Evolutionary conservation across 2,329 filamentous ascomycete species (phyloP).

Genomic region (Parastagonospora nodorum): DNA sequence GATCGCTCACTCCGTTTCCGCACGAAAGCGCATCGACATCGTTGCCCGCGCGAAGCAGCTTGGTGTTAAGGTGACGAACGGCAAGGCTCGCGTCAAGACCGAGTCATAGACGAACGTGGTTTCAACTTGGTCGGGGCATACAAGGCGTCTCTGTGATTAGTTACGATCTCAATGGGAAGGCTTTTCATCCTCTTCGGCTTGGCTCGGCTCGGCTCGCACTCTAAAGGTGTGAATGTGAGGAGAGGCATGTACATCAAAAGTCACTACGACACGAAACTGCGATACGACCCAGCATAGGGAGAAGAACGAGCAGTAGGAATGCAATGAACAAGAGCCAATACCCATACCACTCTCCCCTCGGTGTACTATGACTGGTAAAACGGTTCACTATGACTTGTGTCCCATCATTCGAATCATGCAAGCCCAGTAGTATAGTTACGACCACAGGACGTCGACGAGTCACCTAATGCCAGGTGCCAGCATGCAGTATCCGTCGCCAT

Average conservation of each 20-base stretch:
- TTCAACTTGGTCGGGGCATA: constrained; percentile 42
- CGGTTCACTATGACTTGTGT: too few species aligned
- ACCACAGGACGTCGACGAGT: too few species aligned
- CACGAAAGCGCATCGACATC: constrained; percentile 98
- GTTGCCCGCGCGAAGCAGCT: constrained; percentile 96
- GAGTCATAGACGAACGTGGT: constrained; percentile 65
- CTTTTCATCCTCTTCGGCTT: constrained; percentile 31
- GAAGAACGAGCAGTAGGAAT: constrained; percentile 28
- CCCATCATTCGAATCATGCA: too few species aligned
- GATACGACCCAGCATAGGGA: constrained; percentile 23
- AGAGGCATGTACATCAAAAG: constrained; percentile 37
- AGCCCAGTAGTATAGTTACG: too few species aligned
- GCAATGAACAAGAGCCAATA: constrained; percentile 35
- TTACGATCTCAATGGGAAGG: constrained; percentile 44
- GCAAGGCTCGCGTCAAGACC: constrained; percentile 98
- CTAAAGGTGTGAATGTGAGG: constrained; percentile 18
- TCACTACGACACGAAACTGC: constrained; percentile 29
- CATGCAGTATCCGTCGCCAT: too few species aligned
- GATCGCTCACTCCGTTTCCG: constrained; percentile 97
- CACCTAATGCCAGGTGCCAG: too few species aligned
- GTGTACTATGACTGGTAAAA: background rate
- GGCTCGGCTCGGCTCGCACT: constrained; percentile 20
- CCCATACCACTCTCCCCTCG: background rate
- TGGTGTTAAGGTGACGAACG: constrained; percentile 99
- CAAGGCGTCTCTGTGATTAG: constrained; percentile 47